Percentiles rank a stretch among this genome's conserved stretches.
These are phyloP conservation scores for Aspergillus eucalypticola DNA, from an alignment of 2,329 filamentous ascomycete genomes.

Conservation along the genomic window DNA sequence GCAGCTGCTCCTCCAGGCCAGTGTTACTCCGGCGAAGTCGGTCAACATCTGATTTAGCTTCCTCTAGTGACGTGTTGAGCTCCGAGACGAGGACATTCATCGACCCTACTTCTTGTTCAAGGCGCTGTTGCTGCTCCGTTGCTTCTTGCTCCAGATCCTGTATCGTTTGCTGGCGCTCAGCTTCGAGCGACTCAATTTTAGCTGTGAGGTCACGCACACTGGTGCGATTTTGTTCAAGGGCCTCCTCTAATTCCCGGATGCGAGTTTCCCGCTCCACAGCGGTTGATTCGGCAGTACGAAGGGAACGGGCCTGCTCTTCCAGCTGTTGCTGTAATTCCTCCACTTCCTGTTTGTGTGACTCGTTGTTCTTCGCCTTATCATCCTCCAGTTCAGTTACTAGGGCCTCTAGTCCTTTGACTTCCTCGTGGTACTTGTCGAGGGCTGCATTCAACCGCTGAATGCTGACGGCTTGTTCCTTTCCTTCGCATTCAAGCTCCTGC, in stretches of 20 bases:
- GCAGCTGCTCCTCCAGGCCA: conserved; percentile 40
- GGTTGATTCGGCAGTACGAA: conserved; percentile 37
- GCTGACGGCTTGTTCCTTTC: conserved; percentile 42
- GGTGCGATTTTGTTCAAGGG: conserved; percentile 37
- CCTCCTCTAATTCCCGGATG: conserved; percentile 41
- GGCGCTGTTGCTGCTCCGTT: conserved; percentile 25
- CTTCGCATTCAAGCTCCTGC: conserved; percentile 44
- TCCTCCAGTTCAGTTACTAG: conserved; percentile 45
- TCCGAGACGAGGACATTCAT: conserved; percentile 46
- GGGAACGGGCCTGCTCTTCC: conserved; percentile 33
- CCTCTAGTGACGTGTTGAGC: conserved; percentile 42
- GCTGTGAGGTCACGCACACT: conserved; percentile 37
- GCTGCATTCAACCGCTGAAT: conserved; percentile 45
- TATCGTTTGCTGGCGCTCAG: conserved; percentile 29
- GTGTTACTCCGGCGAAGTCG: conserved; percentile 38
- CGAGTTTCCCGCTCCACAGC: conserved; percentile 36
- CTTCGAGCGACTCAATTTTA: conserved; percentile 37
- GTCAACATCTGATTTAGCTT: conserved; percentile 36
- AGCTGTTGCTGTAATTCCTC: conserved; percentile 38
- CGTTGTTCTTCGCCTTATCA: conserved; percentile 34
- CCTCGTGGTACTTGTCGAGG: conserved; percentile 46
- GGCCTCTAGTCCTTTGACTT: conserved; percentile 45
- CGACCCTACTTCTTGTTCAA: conserved; percentile 38
- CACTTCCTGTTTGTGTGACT: conserved; percentile 32
- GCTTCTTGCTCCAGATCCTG: conserved; percentile 26